These are phyloP conservation scores for Saccharomycopsis vini DNA, from an alignment of 805 yeast genomes.

Conservation along the genomic window DNA sequence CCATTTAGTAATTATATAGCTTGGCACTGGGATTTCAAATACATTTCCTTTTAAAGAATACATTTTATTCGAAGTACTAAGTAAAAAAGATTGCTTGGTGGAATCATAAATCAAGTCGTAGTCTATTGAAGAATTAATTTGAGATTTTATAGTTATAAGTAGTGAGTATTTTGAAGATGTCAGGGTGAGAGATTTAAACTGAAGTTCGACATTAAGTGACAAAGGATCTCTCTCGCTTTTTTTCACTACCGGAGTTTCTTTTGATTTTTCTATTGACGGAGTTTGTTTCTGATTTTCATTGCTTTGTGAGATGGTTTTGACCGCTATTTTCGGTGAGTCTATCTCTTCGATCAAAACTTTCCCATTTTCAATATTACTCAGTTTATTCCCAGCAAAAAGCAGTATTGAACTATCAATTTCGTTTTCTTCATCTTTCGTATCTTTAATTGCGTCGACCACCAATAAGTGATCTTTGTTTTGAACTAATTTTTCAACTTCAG, in stretches of 20 bases:
- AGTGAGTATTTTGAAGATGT: constrained; percentile 25
- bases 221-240: no score
- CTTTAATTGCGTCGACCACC: constrained; percentile 15
- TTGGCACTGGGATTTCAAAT: constrained; percentile 32
- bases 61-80: constrained; percentile 25
- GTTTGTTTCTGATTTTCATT: background rate
- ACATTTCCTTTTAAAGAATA: constrained; percentile 21
- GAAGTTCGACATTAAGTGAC: constrained; percentile 13
- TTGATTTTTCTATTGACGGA: background rate
- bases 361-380: constrained; percentile 6
- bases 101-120: constrained; percentile 27
- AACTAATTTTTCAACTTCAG: constrained; percentile 25
- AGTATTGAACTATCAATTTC: constrained; percentile 8
- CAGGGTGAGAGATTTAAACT: constrained; percentile 23
- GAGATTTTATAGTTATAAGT: constrained; percentile 29
- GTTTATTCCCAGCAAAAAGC: constrained; percentile 19
- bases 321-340: constrained; percentile 21
- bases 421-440: constrained; percentile 7
- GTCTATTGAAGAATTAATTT: constrained; percentile 26
- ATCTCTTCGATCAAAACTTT: constrained; percentile 52
- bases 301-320: background rate
- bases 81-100: constrained; percentile 24
- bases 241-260: no score
- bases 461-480: constrained; percentile 27
- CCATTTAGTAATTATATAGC: constrained; percentile 5